phyloP scores from a whole-genome alignment of 305 asterid genomes.

The Plantago coronopus region DNA sequence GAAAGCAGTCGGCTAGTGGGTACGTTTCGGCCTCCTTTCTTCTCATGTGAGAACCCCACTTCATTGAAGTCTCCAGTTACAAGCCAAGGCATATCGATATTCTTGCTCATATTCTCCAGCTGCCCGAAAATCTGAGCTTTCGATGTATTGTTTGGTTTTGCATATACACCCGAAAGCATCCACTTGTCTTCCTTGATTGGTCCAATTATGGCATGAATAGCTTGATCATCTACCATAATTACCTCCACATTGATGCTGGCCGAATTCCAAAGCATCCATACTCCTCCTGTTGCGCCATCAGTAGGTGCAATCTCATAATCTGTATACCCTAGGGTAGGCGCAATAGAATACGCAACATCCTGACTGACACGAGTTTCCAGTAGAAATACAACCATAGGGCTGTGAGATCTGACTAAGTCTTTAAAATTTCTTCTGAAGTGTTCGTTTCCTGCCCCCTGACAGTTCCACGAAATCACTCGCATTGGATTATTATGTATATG shows the following conservation, averaged over 20 bases:
- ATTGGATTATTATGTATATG: too few relatives aligned
- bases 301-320: neutral
- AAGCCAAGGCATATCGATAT: neutral
- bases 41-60: neutral
- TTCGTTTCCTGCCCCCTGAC: neutral
- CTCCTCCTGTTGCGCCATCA: neutral
- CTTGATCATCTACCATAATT: neutral
- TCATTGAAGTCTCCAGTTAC: neutral
- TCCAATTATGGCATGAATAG: neutral
- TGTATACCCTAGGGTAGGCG: neutral
- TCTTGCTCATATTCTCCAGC: neutral
- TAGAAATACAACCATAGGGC: neutral
- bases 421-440: neutral
- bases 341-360: neutral
- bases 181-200: neutral
- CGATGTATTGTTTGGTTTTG: neutral
- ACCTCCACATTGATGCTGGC: neutral
- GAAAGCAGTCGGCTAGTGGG: too few relatives aligned
- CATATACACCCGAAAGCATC: neutral
- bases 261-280: neutral
- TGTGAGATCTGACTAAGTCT: neutral
- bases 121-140: neutral
- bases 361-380: neutral
- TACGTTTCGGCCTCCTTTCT: neutral
- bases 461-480: neutral